A percentile compares a stretch with the other conserved stretches of the same genome.
Evolutionary conservation across 345 rosid genomes (phyloP).

Genomic region (Durio zibethinus): DNA sequence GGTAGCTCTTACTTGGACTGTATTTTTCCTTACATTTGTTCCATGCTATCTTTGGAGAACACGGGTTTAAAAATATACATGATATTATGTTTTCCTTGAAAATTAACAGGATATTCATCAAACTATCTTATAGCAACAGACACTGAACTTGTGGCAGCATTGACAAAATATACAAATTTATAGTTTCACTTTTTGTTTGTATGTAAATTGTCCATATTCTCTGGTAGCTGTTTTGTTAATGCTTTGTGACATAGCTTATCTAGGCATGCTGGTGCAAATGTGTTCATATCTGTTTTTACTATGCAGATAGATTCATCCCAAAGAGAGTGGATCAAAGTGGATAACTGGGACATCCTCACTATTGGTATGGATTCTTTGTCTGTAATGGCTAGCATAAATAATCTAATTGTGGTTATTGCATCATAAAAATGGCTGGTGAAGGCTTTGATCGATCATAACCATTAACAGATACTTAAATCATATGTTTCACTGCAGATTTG

Average conservation of each 20-base stretch:
- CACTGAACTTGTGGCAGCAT: constrained; percentile 2
- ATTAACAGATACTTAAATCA: background rate
- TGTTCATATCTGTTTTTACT: constrained; percentile 10
- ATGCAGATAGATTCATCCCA: constrained; percentile 56
- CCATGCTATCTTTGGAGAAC: constrained; percentile 1
- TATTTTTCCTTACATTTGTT: background rate
- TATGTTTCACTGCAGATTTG: background rate
- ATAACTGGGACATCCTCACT: constrained; percentile 54
- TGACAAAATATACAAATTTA: background rate
- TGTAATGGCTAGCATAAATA: background rate
- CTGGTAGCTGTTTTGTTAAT: background rate
- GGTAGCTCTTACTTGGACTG: constrained; percentile 34
- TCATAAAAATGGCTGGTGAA: background rate
- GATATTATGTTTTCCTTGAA: background rate
- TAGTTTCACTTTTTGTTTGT: background rate
- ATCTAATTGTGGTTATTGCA: background rate
- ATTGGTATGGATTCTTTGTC: constrained; percentile 33
- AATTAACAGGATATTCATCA: background rate
- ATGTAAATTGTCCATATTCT: background rate
- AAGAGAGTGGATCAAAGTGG: constrained; percentile 66
- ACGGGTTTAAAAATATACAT: background rate
- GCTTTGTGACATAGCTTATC: background rate
- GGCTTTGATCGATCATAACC: background rate
- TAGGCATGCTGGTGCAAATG: background rate
- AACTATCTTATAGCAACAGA: background rate